Evolutionary conservation across 805 yeast species (phyloP).

Genomic region (Ogataea pignaliae): DNA sequence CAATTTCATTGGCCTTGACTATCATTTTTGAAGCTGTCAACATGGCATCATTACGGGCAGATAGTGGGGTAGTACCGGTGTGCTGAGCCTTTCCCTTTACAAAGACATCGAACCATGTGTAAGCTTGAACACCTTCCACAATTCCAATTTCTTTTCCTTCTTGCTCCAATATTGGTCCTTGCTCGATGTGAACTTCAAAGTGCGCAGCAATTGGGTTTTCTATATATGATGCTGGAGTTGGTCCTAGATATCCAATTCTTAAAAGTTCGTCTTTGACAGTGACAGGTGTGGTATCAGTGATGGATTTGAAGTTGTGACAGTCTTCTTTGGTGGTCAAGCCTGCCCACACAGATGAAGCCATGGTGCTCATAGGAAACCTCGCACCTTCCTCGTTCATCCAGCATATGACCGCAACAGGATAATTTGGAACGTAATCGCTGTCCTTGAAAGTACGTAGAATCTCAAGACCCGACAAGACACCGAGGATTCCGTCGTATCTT

Average conservation of each 20-base stretch:
- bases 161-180: constrained; percentile 66
- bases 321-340: constrained; percentile 43
- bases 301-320: constrained; percentile 47
- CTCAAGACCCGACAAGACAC: constrained; percentile 65
- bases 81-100: constrained; percentile 64
- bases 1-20: constrained; percentile 50
- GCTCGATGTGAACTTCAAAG: constrained; percentile 73
- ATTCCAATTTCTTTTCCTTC: constrained; percentile 55
- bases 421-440: constrained; percentile 53
- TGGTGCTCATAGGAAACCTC: constrained; percentile 62
- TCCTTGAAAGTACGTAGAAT: constrained; percentile 62
- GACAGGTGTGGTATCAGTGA: constrained; percentile 45
- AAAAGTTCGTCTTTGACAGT: constrained; percentile 51
- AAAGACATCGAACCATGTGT: constrained; percentile 54
- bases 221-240: constrained; percentile 40
- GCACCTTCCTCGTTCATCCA: constrained; percentile 85
- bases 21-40: constrained; percentile 56
- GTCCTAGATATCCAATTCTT: constrained; percentile 62
- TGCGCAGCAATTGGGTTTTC: constrained; percentile 60
- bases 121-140: constrained; percentile 65
- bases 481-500: constrained; percentile 67
- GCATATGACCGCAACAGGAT: constrained; percentile 58
- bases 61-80: constrained; percentile 70
- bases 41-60: constrained; percentile 56
- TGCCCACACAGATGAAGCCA: constrained; percentile 68